Evolutionary conservation across 371 early-diverging fungal genomes (phyloP), one percentile per base, ranked within the genome.

Genomic region (Smittium culicis): DNA sequence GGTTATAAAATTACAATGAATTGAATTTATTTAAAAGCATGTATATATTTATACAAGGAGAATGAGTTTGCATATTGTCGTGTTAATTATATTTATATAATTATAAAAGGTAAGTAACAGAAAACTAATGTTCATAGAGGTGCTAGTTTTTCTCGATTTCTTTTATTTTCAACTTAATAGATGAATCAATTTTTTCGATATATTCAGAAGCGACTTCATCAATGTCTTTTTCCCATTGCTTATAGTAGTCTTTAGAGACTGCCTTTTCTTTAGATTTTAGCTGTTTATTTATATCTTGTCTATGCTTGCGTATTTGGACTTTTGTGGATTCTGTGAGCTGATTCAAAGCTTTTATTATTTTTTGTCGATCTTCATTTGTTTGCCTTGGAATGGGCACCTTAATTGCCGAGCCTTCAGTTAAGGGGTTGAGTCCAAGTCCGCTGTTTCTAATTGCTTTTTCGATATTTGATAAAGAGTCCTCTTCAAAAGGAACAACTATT

Each of bases 331-430:
- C 94, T 28, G 88, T 87, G 61, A 80, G 77, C 60, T 79, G 73
- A 16, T 79, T 71, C 1, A 88, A 83, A n/a, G 80, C 35, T 70
- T 91, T 92, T 55, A 83, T 73, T 72, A 91, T 78, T 27, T 84
- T 80, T n/a, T 89, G 86, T 54, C 88, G 84, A 67, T 81, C 83
- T 74, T 90, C 90, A 67, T 88, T 85, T n/a, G 88, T 87, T 76
- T 84, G 86, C 88, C 87, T 90, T 70, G 93, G 96, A 60, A 95
- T 85, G 3, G 93, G 92, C 0, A 93, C 90, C 57, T 83, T 79
- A 64, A 94, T 74, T 28, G 82, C 74, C 64, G 85, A 85, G 61
- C 82, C 84, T 33, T 89, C 88, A 27, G 80, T 75, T 56, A 85
- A 79, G 33, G 96, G 93, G 71, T 90, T 92, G 56, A 93, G 75